Base-by-base conservation (phyloP, 257 asterid species). In the Penstemon davidsonii region DNA sequence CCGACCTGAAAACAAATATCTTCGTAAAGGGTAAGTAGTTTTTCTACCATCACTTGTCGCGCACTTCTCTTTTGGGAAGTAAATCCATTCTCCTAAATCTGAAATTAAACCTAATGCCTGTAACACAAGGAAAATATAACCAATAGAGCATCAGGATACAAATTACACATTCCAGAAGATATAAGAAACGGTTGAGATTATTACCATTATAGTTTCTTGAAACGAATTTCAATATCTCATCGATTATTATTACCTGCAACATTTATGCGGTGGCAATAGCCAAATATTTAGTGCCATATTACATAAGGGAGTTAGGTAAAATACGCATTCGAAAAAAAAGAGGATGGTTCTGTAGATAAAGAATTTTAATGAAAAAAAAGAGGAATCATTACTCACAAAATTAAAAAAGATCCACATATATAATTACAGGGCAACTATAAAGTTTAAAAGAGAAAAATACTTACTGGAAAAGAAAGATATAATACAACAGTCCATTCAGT, bases 391-490 rank as follows among this genome's bases (percentile, higher is more conserved):
- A 3, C 18, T 51, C 39, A 39, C 8, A 50, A 43, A 65, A 39
- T 55, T 43, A 8, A 49, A 55, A 19, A 36, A 37, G n/a, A 66
- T 44, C 12, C 71, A 67, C 33, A 25, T 25, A 25, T 12, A 68
- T 9, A 8, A 43, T 53, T 33, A 38, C 49, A 19, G 4, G 45
- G 37, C 11, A 36, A 39, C 15, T 3, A 50, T 43, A 47, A 50
- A 57, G 64, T 47, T 60, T 54, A 15, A 64, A 69, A 65, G 71
- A 71, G 55, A 64, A 38, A 33, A 66, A 65, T 57, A 73, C 99
- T 90, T 72, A 88, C 97, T 62, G 99, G 99, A 88, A 94, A 87
- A 56, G 99, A 94, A 71, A 94, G 97, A 82, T 88, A 87, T 47
- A 88, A 73, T 18, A 94, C 96, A 61, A 78, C 82, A 8, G 78